Evolutionary conservation across 306 rosid genomes (phyloP), one percentile per base, ranked within the genome.

Genomic region (Leucaena leucocephala): DNA sequence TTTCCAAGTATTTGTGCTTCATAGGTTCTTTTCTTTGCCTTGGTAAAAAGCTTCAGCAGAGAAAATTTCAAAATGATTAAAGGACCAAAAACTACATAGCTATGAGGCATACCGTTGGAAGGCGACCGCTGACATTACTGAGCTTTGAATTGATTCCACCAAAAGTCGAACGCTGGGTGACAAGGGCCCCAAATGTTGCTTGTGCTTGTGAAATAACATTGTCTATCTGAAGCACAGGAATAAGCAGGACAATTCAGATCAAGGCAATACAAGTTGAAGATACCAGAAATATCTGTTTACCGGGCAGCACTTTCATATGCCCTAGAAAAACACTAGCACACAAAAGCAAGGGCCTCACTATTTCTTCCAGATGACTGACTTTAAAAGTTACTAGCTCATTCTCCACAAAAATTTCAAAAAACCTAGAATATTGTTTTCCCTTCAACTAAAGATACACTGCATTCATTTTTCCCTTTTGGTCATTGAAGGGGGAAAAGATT

Each of bases 111-210:
- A 96, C 98, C 83, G 94, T 84, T 15, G 99, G 99, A 35, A 96
- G 97, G 68, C 99, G 98, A 83, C 98, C 89, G 89, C 96, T 82
- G 72, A 96, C 86, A 21, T 96, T 96, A 82, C 97, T 85, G 83
- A 93, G 97, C 96, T 96, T 96, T 40, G 86, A 96, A 78, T 93
- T 96, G 87, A 93, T 91, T 69, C 99, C 99, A 4, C 99, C 89
- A 69, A 96, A 96, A 36, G 96, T 93, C 11, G 98, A 96, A 64
- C 99, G 97, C 77, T 93, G 99, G 84, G 88, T 78, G 77, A 82
- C 98, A 84, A 96, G 98, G 57, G 93, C 75, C 54, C 98, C 99
- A 0, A 93, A 88, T 64, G 99, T 96, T 73, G 98, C 96, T 88
- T 93, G 97, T 71, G 99, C 99, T 82, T 96, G 99, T 52, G 99